Conservation (phyloP, 208 protist genomes). For the Trypanosoma congolense region DNA sequence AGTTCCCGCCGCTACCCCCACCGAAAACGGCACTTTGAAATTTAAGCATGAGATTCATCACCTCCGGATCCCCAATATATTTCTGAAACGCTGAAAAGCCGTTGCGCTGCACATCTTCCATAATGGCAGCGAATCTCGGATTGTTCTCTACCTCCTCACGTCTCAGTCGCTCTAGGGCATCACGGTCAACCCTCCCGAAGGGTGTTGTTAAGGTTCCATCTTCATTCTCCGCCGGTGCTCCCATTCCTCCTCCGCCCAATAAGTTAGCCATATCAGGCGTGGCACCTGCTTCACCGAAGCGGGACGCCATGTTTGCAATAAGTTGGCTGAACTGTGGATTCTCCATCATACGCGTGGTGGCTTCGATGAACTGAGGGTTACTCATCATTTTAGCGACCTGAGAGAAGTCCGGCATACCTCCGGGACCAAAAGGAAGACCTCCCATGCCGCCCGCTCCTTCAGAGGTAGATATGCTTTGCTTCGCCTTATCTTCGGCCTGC, state of each 20-base stretch:
- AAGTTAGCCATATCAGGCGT: slow-evolving; percentile 45
- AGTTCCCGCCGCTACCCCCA: neutral
- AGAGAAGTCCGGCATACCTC: slow-evolving; percentile 72
- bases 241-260: slow-evolving; percentile 32
- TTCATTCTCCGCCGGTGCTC: slow-evolving; percentile 32
- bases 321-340: slow-evolving; percentile 87
- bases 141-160: slow-evolving; percentile 74
- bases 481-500: slow-evolving; percentile 77
- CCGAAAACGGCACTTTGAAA: slow-evolving; percentile 64
- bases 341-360: slow-evolving; percentile 84
- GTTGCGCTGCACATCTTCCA: slow-evolving; percentile 79
- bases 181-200: slow-evolving; percentile 71
- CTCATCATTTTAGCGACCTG: slow-evolving; percentile 80
- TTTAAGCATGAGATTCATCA: slow-evolving; percentile 86
- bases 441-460: slow-evolving; percentile 27
- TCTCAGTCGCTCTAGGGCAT: slow-evolving; percentile 62
- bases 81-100: slow-evolving; percentile 84
- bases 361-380: slow-evolving; percentile 91
- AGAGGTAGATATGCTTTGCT: slow-evolving; percentile 25
- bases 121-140: slow-evolving; percentile 72
- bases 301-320: slow-evolving; percentile 74
- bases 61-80: slow-evolving; percentile 88
- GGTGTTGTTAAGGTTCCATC: slow-evolving; percentile 71
- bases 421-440: slow-evolving; percentile 32
- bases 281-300: slow-evolving; percentile 41